These are phyloP conservation scores for Bruguiera parviflora DNA, from an alignment of 345 rosid genomes.

Conservation along the genomic window DNA sequence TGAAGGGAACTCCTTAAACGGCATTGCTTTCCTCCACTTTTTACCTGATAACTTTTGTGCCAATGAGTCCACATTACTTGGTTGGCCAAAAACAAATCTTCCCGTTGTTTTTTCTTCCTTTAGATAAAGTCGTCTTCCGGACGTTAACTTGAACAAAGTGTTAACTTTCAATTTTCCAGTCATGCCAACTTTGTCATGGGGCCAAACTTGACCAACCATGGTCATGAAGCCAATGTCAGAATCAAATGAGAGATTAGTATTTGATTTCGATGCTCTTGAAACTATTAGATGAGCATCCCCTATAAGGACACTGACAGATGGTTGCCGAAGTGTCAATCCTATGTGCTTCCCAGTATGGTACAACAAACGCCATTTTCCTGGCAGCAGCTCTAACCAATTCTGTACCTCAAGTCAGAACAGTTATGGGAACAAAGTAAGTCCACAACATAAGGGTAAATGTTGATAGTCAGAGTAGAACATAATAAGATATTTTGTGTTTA, in stretches of 20 bases:
- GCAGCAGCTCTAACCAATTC: constrained; percentile 79
- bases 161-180: constrained; percentile 54
- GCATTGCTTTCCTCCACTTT: constrained; percentile 70
- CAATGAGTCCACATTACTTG: constrained; percentile 43
- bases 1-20: constrained; percentile 74
- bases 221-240: constrained; percentile 62
- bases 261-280: constrained; percentile 35
- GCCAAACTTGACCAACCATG: constrained; percentile 63
- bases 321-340: constrained; percentile 88
- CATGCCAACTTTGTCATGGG: constrained; percentile 64
- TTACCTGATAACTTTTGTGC: constrained; percentile 51
- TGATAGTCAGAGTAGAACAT: too few relatives aligned
- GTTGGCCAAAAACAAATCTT: constrained; percentile 43
- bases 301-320: constrained; percentile 62
- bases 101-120: constrained; percentile 53
- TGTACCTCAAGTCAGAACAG: constrained; percentile 26
- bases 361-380: constrained; percentile 86
- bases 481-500: too few relatives aligned
- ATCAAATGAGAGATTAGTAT: constrained; percentile 38
- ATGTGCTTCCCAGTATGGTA: constrained; percentile 85
- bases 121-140: constrained; percentile 72
- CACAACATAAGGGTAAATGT: too few relatives aligned
- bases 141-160: constrained; percentile 48
- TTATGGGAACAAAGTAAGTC: constrained; percentile 1
- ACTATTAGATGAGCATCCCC: constrained; percentile 61